Evolutionary conservation across 768 basidiomycete species (phyloP), one percentile per base, ranked within the genome.

Genomic region (Hericium coralloides): DNA sequence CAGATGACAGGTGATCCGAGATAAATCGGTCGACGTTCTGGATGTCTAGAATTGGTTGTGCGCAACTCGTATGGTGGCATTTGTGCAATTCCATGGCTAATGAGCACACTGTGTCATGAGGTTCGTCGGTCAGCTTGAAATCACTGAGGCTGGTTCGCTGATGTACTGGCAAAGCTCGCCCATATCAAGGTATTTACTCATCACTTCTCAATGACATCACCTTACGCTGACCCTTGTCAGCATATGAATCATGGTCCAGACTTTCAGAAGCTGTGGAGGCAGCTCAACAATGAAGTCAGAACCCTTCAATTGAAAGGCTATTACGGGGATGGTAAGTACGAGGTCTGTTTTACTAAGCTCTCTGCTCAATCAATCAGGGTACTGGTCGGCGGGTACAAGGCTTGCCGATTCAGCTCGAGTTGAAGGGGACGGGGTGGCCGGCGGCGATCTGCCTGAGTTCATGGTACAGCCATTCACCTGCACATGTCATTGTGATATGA

Each of bases 81-180:
- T 62, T 74, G 80, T 20, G 77, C 87, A 1, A 77, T 74, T 12
- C 78, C 79, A 22, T 87, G 83, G 80, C 64, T 92, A 26, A 79
- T 93, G 77, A 82, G 85, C 62, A 86, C 83, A 1, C 69, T 92
- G 9, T 92, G 90, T 67, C 91, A 93, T 64, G 91, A 93, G 78
- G 89, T 92, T 63, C 53, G 71, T 67, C 53, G 48, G 26, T 12
- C n/a, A 22, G 37, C 26, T 45, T 38, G 17, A 23, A 45, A 2
- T 49, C 12, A 4, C n/a, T 43, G 12, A 14, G 26, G 17, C 20
- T 2, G 12, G 17, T 43, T 22, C 2, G 18, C 22, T 48, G 7
- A 39, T 49, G 38, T 20, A 26, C n/a, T 17, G 54, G 14, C 37
- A 14, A 64, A 92, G 90, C 73, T 92, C 37, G 89, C 90, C 3